Percentiles rank a stretch among this genome's conserved stretches.
These are phyloP conservation scores for Pezicula rhizophila DNA, from an alignment of 2,329 filamentous ascomycete genomes.

Conservation along the genomic window DNA sequence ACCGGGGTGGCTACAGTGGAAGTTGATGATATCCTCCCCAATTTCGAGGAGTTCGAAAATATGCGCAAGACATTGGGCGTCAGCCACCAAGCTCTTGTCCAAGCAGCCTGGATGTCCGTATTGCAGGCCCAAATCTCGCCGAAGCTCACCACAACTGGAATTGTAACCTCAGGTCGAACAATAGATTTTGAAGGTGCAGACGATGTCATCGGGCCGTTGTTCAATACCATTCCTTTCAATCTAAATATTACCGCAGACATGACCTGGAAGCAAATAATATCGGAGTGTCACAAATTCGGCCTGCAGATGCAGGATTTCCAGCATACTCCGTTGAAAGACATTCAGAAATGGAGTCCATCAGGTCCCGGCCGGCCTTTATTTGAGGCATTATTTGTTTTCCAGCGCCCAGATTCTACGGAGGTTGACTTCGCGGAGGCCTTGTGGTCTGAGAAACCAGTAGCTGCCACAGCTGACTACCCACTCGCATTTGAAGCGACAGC, in stretches of 20 bases:
- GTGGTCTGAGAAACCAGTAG: constrained; percentile 46
- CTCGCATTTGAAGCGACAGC: constrained; percentile 70
- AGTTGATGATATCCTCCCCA: constrained; percentile 24
- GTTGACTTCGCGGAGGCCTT: constrained; percentile 28
- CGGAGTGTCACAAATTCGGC: constrained; percentile 65
- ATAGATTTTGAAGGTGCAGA: constrained; percentile 63
- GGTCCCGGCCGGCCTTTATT: constrained; percentile 55
- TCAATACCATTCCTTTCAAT: constrained; percentile 80
- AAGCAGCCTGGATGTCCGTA: constrained; percentile 66
- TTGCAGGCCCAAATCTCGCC: constrained; percentile 47
- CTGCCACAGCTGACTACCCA: constrained; percentile 38
- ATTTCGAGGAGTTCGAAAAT: constrained; percentile 40
- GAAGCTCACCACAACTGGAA: constrained; percentile 49
- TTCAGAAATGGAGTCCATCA: constrained; percentile 70
- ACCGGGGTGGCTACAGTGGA: constrained; percentile 13
- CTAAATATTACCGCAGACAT: constrained; percentile 36
- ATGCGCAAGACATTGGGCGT: constrained; percentile 57
- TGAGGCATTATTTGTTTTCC: constrained; percentile 78
- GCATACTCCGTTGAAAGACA: constrained; percentile 70
- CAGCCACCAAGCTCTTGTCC: constrained; percentile 72
- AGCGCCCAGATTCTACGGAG: constrained; percentile 39
- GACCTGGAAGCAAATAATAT: constrained; percentile 56
- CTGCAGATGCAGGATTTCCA: constrained; percentile 64
- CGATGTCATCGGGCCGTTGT: constrained; percentile 70
- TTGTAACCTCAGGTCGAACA: constrained; percentile 73